A percentile compares a stretch with the other conserved stretches of the same genome.
Evolutionary conservation across 805 yeast genomes (phyloP).

Genomic region (Cyberlindnera xishuangbannaensis): DNA sequence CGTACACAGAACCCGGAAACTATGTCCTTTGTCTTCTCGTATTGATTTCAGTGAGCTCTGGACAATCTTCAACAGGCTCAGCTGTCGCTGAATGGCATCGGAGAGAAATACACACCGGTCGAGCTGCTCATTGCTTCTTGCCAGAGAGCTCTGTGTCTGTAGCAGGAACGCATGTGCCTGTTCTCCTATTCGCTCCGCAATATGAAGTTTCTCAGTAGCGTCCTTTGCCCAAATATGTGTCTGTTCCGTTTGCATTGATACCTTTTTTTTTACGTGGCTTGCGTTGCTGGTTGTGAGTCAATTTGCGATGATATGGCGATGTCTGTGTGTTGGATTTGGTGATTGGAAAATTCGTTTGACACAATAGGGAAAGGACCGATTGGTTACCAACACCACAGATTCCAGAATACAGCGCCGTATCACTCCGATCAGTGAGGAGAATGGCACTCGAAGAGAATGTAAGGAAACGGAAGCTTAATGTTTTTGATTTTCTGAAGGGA

Average conservation of each 20-base stretch:
- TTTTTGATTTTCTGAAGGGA: slow-evolving; percentile 15
- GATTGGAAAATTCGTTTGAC: background rate
- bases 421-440: too few relatives aligned
- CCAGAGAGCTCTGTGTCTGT: slow-evolving; percentile 32
- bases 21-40: slow-evolving; percentile 9
- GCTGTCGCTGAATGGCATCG: slow-evolving; percentile 43
- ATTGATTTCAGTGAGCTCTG: background rate
- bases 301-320: too few relatives aligned
- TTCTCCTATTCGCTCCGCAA: slow-evolving; percentile 47
- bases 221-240: slow-evolving; percentile 34
- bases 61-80: slow-evolving; percentile 33
- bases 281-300: too few relatives aligned
- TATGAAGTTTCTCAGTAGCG: slow-evolving; percentile 41
- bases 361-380: background rate
- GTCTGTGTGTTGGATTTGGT: background rate
- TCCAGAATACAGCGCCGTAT: background rate
- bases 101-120: slow-evolving; percentile 40
- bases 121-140: slow-evolving; percentile 35
- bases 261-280: background rate
- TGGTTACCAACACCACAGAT: background rate
- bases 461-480: slow-evolving; percentile 9
- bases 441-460: slow-evolving; percentile 5
- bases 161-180: slow-evolving; percentile 39
- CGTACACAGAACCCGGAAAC: slow-evolving; percentile 7
- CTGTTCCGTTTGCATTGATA: too few relatives aligned